These are phyloP conservation scores for Thymus mandschuricus DNA, from an alignment of 257 asterid genomes.

Conservation along the genomic window DNA sequence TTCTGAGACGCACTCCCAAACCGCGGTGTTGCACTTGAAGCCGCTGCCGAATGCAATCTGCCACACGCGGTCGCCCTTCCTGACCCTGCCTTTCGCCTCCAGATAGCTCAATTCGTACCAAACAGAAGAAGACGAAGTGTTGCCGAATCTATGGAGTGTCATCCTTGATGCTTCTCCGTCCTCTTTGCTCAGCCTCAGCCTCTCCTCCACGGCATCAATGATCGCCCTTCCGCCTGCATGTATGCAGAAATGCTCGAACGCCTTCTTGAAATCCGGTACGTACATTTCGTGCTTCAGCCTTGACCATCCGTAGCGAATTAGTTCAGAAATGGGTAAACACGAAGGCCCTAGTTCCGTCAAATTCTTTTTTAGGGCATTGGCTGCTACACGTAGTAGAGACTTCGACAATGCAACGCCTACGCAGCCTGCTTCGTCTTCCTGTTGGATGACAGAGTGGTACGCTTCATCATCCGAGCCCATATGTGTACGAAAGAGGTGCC, in stretches of 20 bases:
- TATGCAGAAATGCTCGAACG: constrained; percentile 64
- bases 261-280: constrained; percentile 35
- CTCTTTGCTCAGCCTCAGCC: constrained; percentile 48
- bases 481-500: constrained; percentile 52
- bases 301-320: constrained; percentile 43
- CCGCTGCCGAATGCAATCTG: constrained; percentile 69
- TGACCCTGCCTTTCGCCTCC: constrained; percentile 63
- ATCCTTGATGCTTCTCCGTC: constrained; percentile 66
- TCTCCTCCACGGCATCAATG: constrained; percentile 54
- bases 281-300: constrained; percentile 6
- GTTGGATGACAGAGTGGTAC: constrained; percentile 49
- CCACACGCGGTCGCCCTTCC: constrained; percentile 57
- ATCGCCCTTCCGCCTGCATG: constrained; percentile 68
- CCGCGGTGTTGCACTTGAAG: constrained; percentile 66
- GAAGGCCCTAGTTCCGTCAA: constrained; percentile 52
- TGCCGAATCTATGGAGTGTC: constrained; percentile 67
- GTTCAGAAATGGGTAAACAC: constrained; percentile 53
- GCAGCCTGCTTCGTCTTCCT: constrained; percentile 36
- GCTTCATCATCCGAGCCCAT: constrained; percentile 56
- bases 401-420: constrained; percentile 47
- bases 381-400: constrained; percentile 51
- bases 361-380: constrained; percentile 56
- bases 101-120: constrained; percentile 64
- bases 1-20: constrained; percentile 57
- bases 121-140: constrained; percentile 69